Base-by-base conservation (phyloP, 345 rosid genomes). In the Salix udensis region DNA sequence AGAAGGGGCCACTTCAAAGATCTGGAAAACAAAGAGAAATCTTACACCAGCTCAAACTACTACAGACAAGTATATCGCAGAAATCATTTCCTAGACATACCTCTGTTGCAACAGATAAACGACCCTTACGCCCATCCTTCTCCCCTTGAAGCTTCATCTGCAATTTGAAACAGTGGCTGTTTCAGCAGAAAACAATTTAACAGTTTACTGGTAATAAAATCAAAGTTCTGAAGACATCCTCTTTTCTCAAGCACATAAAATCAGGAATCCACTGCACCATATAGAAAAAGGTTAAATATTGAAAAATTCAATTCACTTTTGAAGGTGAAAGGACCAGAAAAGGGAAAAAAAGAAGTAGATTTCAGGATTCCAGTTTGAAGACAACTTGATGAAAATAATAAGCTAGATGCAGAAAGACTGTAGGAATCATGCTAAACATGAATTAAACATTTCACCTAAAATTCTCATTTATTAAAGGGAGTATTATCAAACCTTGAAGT, bases 41-140 rank as follows among this genome's bases (percentile, higher is more conserved):
- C 52, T 74, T 40, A 31, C 4, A 79, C n/a, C 31, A 67, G 61
- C 28, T 62, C 77, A 69, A 48, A 60, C 11, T 44, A 40, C 70
- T 26, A 64, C 0, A 4, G n/a, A 71, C 9, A 52, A 21, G 60
- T 67, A n/a, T 21, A 44, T 4, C 37, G 9, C 30, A 23, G 7
- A 6, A 42, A 39, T 40, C 46, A 14, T 31, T 70, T 66, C 46
- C 24, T 31, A 67, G 9, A 40, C 83, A 40, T 83, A 91, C 99
- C 91, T 93, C 98, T 8, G 99, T 94, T 77, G 99, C 87, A 76
- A 96, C 88, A 42, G 96, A 91, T 79, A 96, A 85, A 85, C 91
- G 99, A 80, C 99, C 99, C 88, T 96, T 96, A n/a, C 99, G 94
- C 48, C 99, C 99, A 77, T 91, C 88, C 83, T 96, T 94, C 71